Base-by-base conservation (phyloP, 1,284 basidiomycete species). In the Cutaneotrichosporon mucoides region DNA sequence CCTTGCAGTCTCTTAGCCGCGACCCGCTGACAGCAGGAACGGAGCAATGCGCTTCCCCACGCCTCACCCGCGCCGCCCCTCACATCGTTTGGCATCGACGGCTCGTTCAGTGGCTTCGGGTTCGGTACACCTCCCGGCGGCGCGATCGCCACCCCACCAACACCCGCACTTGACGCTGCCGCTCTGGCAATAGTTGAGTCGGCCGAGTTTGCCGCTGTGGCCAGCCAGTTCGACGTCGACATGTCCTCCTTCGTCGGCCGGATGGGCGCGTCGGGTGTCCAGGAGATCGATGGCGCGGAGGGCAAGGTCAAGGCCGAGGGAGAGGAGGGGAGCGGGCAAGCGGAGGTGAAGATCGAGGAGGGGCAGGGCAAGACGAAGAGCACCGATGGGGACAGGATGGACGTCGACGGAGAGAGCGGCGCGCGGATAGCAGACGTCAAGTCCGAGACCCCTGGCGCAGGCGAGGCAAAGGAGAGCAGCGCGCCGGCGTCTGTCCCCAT, bases 1-100 rank as follows among this genome's bases (percentile, higher is more conserved):
- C 24, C 24, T 24, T 24, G 24, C 24, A 24, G 24, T 24, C 24
- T 24, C 24, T 24, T 24, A 24, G 24, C 13, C 12, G 13, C 7
- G 13, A n/a, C 43, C n/a, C 24, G 6, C 49, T 51, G 16, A 51
- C 49, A 10, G 36, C 53, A 54, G 53, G 53, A 54, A 45, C 53
- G 53, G 5, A 12, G 11, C 6, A 13, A 10, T 46, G 44, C 37
- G 24, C 24, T 24, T 24, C 24, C 13, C 52, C 52, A 15, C 43
- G 36, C 41, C 24, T 54, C 53, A 4, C 53, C 53, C 42, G 53
- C 36, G n/a, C 53, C 53, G 5, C 53, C 53, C n/a, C 53, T 54
- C 15, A 43, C 43, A 11, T 34, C 43, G 13, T 54, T 54, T 24
- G 53, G 53, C 6, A 34, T 44, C 36, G 53, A 54, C 6, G 43